These are phyloP conservation scores for Pseudotsuga menziesii DNA, from an alignment of 75 land plant species.

Conservation along the genomic window DNA sequence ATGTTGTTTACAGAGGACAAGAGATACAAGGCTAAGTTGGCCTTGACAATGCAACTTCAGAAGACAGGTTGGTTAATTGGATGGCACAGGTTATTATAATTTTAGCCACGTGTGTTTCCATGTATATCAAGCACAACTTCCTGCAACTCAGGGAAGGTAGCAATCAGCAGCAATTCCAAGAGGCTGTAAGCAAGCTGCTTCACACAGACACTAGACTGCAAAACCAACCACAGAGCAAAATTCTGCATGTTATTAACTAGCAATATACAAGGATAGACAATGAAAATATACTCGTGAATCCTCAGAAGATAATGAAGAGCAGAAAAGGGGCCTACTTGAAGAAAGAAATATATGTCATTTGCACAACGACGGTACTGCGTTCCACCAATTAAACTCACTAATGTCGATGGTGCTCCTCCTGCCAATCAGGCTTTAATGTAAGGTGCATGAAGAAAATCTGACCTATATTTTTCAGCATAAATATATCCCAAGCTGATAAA, in stretches of 20 bases:
- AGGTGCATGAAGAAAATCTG: background rate
- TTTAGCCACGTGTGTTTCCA: background rate
- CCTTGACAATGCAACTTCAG: too few species aligned
- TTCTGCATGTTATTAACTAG: background rate
- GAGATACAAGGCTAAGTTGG: too few species aligned
- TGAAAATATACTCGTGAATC: background rate
- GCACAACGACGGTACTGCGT: conserved; percentile 89
- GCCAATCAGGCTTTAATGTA: background rate
- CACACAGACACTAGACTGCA: conserved; percentile 82
- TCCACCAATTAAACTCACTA: conserved; percentile 88
- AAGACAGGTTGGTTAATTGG: too few species aligned
- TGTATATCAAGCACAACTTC: conserved; percentile 54
- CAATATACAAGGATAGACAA: background rate
- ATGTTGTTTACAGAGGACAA: too few species aligned
- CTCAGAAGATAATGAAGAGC: background rate
- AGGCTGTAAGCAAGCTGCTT: conserved; percentile 90
- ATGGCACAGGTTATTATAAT: too few species aligned
- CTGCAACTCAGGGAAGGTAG: conserved; percentile 83
- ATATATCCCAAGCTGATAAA: too few species aligned
- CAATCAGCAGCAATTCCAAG: conserved; percentile 61
- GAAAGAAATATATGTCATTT: conserved; percentile 83
- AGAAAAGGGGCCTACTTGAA: conserved; percentile 50
- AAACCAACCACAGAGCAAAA: background rate
- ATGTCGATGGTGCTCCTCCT: conserved; percentile 39
- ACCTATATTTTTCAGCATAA: too few species aligned